Evolutionary conservation across 2,329 filamentous ascomycete species (phyloP).

Genomic region (Talaromyces marneffei): DNA sequence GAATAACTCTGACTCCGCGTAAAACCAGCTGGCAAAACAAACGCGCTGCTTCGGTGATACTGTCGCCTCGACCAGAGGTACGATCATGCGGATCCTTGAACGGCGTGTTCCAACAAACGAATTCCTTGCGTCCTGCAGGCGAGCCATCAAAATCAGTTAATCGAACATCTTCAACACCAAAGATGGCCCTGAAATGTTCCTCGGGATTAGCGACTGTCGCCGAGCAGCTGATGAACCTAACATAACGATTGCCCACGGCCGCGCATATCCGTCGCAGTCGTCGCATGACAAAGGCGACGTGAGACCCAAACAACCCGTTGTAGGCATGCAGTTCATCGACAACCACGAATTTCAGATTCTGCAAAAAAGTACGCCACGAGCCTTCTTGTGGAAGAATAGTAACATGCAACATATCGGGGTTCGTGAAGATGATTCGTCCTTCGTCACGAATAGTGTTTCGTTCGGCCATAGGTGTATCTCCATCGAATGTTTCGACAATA

Average conservation of each 20-base stretch:
- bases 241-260: slow-evolving; percentile 74
- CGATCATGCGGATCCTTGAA: slow-evolving; percentile 85
- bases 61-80: slow-evolving; percentile 76
- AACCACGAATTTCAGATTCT: slow-evolving; percentile 85
- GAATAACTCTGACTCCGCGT: slow-evolving; percentile 83
- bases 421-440: slow-evolving; percentile 91
- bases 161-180: slow-evolving; percentile 74
- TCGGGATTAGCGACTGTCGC: slow-evolving; percentile 91
- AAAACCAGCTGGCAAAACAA: slow-evolving; percentile 87
- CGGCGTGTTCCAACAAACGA: slow-evolving; percentile 96
- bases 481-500: slow-evolving; percentile 90
- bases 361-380: slow-evolving; percentile 79
- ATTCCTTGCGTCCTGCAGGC: slow-evolving; percentile 87
- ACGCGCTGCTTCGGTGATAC: slow-evolving; percentile 77
- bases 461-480: slow-evolving; percentile 78
- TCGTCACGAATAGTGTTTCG: slow-evolving; percentile 78
- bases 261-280: slow-evolving; percentile 81
- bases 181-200: slow-evolving; percentile 90
- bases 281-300: slow-evolving; percentile 92
- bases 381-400: slow-evolving; percentile 90
- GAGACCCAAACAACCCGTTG: slow-evolving; percentile 88
- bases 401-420: slow-evolving; percentile 95
- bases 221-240: slow-evolving; percentile 93
- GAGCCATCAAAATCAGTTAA: slow-evolving; percentile 89
- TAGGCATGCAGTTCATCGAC: slow-evolving; percentile 93